These are phyloP conservation scores for Beauveria caledonica DNA, from an alignment of 2,329 filamentous ascomycete species.

Conservation along the genomic window DNA sequence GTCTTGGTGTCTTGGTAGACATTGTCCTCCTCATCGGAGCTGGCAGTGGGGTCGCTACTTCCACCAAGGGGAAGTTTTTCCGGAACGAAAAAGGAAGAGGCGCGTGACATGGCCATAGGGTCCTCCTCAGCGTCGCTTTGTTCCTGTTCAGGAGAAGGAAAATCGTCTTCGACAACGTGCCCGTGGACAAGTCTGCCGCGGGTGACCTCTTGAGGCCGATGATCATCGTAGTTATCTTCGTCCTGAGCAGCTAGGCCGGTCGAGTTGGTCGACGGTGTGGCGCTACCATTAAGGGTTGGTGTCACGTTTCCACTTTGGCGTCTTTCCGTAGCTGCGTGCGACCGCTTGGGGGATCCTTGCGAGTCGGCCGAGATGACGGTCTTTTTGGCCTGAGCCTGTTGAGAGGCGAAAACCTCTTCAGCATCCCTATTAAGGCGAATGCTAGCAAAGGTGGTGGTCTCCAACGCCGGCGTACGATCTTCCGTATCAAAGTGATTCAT, in stretches of 20 bases:
- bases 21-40: constrained; percentile 89
- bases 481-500: constrained; percentile 58
- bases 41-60: constrained; percentile 72
- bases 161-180: constrained; percentile 91
- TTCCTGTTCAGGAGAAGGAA: constrained; percentile 70
- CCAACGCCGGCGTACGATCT: constrained; percentile 37
- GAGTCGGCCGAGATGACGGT: constrained; percentile 6
- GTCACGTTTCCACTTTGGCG: neutral
- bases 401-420: constrained; percentile 19
- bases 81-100: constrained; percentile 72
- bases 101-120: constrained; percentile 69
- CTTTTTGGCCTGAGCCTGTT: constrained; percentile 9
- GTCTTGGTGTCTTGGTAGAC: constrained; percentile 70
- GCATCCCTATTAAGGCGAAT: constrained; percentile 15
- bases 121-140: constrained; percentile 63
- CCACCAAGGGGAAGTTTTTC: constrained; percentile 66
- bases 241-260: constrained; percentile 25
- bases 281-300: neutral
- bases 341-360: constrained; percentile 9
- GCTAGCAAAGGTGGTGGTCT: constrained; percentile 21
- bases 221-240: constrained; percentile 59
- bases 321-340: neutral
- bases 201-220: constrained; percentile 80
- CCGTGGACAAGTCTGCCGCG: constrained; percentile 87
- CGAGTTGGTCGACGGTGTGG: constrained; percentile 13